Evolutionary conservation across 352 stramenopile species (phyloP).

Genomic region (Halophytophthora batemanensis): DNA sequence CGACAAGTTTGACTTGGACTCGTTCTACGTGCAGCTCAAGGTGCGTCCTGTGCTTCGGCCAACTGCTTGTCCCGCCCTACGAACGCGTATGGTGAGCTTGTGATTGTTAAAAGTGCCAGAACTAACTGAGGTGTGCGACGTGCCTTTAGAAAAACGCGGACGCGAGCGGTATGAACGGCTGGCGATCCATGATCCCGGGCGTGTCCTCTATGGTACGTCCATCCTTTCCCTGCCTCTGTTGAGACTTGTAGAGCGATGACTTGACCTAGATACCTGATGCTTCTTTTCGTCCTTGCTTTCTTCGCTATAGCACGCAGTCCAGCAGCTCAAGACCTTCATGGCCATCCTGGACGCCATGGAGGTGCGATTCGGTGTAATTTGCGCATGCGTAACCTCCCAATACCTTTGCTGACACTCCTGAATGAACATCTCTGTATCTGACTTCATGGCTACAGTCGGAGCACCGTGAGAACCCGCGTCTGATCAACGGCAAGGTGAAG

Average conservation of each 20-base stretch:
- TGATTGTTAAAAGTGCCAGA: too few relatives aligned
- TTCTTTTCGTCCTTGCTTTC: constrained; percentile 1
- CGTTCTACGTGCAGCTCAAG: constrained; percentile 71
- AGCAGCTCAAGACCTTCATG: constrained; percentile 85
- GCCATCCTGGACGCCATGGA: constrained; percentile 76
- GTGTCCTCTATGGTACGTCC: constrained; percentile 69
- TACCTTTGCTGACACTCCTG: background rate
- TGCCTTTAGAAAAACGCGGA: constrained; percentile 74
- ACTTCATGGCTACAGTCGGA: constrained; percentile 36
- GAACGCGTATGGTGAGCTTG: too few relatives aligned
- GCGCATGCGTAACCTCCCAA: too few relatives aligned
- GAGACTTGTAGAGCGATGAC: too few relatives aligned
- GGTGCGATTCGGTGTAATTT: constrained; percentile 27
- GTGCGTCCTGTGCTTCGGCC: constrained; percentile 14
- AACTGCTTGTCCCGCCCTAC: too few relatives aligned
- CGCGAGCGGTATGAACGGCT: constrained; percentile 63
- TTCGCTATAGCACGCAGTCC: constrained; percentile 59
- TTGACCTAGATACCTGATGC: background rate
- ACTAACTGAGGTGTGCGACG: background rate
- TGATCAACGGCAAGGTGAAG: constrained; percentile 86
- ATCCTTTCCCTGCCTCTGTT: background rate
- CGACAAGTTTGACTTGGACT: constrained; percentile 67
- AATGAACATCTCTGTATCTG: background rate
- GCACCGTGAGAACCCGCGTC: constrained; percentile 59
- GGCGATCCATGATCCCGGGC: constrained; percentile 77